These are phyloP conservation scores for Calonectria multiphialidica DNA, from an alignment of 2,329 filamentous ascomycete species.

Conservation along the genomic window DNA sequence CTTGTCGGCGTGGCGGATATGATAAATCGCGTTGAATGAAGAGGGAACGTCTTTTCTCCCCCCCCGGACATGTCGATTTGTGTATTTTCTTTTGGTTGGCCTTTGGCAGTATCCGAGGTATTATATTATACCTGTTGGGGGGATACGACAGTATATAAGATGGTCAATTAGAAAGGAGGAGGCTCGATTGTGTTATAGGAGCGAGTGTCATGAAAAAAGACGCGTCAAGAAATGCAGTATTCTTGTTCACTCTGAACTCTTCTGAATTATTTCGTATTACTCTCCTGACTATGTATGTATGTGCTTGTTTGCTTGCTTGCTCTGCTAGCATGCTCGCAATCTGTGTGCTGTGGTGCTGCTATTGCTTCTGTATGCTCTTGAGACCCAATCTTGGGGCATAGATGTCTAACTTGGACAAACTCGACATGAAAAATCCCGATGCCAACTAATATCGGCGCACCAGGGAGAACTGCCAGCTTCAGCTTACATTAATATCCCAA, in stretches of 20 bases:
- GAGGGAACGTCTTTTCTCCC: background rate
- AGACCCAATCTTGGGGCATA: slow-evolving; percentile 5
- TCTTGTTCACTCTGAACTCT: background rate
- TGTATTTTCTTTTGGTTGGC: background rate
- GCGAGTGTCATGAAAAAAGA: background rate
- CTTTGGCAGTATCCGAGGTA: background rate
- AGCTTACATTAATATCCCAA: slow-evolving; percentile 4
- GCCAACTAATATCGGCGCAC: background rate
- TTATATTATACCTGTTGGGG: background rate
- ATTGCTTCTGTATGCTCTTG: background rate
- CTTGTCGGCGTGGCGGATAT: slow-evolving; percentile 14
- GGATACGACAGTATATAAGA: slow-evolving; percentile 4
- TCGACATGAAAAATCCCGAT: background rate
- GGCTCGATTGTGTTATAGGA: slow-evolving; percentile 9
- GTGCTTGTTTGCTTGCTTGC: background rate
- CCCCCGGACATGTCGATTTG: background rate
- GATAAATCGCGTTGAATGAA: background rate
- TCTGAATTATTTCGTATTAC: background rate
- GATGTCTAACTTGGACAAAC: background rate
- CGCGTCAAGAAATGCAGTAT: background rate
- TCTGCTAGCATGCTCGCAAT: background rate
- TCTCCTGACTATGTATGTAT: background rate
- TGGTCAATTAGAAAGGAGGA: background rate
- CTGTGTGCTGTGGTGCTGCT: background rate
- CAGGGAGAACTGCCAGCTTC: slow-evolving; percentile 20